These are phyloP conservation scores for Populus hybrid DNA, from an alignment of 441 rosid genomes.

Conservation along the genomic window DNA sequence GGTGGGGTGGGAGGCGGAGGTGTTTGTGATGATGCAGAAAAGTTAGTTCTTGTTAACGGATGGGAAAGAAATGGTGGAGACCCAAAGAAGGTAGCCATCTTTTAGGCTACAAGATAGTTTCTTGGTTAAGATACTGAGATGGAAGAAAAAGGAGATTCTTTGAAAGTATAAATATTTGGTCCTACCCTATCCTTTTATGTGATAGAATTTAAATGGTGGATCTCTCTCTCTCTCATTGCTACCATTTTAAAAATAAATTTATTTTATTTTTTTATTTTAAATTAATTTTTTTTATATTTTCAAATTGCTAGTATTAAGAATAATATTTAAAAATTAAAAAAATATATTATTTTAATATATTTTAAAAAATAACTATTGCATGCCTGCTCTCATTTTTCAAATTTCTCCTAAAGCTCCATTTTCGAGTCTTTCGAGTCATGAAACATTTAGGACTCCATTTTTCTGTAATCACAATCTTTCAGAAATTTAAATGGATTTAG, in stretches of 20 bases:
- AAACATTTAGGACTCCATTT: no score
- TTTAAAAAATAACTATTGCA: no score
- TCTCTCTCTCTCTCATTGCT: neutral
- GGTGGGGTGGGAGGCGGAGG: conserved; percentile 19
- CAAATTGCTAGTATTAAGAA: no score
- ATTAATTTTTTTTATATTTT: no score
- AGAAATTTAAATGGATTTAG: neutral
- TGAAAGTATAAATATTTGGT: conserved; percentile 4
- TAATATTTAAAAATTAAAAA: no score
- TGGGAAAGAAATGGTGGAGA: conserved; percentile 51
- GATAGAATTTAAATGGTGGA: conserved; percentile 7
- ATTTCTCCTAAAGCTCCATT: no score
- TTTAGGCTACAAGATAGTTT: conserved; percentile 8
- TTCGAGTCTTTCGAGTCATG: no score
- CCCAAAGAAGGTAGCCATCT: conserved; percentile 56
- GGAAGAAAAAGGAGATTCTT: neutral
- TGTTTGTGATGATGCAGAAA: neutral
- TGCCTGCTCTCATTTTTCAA: no score
- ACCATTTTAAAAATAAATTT: no score
- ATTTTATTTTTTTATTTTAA: no score
- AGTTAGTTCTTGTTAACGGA: conserved; percentile 33
- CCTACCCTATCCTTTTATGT: conserved; percentile 33
- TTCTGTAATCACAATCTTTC: no score
- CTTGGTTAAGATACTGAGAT: neutral
- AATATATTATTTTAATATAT: no score